A percentile compares a stretch with the other conserved stretches of the same genome.
These are phyloP conservation scores for Fusarium caatingaense DNA, from an alignment of 2,329 filamentous ascomycete genomes.

Conservation along the genomic window DNA sequence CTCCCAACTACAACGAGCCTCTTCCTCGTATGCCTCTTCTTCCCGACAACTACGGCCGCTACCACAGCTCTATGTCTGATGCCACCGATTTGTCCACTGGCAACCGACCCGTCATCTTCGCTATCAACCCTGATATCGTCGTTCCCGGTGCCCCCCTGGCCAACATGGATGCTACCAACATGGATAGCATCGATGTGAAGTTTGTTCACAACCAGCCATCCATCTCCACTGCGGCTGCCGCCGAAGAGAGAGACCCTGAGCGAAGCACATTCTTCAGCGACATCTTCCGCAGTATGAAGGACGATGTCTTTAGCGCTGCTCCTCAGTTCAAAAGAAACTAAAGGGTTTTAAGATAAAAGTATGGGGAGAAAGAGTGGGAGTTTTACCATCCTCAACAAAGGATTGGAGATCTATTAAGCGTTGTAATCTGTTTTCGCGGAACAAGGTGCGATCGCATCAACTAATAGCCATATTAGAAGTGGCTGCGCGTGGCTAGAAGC, in stretches of 20 bases:
- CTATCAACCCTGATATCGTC: constrained; percentile 65
- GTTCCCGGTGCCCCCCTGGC: constrained; percentile 63
- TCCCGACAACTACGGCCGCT: constrained; percentile 65
- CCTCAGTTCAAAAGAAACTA: constrained; percentile 24
- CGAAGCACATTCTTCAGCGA: constrained; percentile 62
- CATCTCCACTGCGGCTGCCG: constrained; percentile 36
- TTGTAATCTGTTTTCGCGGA: constrained; percentile 37
- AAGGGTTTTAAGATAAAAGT: not conserved
- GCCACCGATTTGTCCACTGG: constrained; percentile 53
- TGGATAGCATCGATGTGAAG: constrained; percentile 67
- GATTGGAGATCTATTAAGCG: constrained; percentile 38
- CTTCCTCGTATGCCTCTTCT: constrained; percentile 68
- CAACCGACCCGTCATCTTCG: constrained; percentile 66
- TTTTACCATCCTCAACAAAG: constrained; percentile 19
- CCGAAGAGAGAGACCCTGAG: constrained; percentile 40
- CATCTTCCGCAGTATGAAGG: constrained; percentile 67
- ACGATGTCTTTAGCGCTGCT: constrained; percentile 55
- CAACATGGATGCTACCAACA: constrained; percentile 67
- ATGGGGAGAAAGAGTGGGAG: constrained; percentile 2
- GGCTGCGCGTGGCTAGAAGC: constrained; percentile 19
- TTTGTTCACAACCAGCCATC: constrained; percentile 57
- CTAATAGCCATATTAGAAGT: constrained; percentile 26
- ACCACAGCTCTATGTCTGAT: constrained; percentile 57
- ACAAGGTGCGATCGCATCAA: constrained; percentile 25
- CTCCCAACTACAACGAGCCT: constrained; percentile 49